Conservation (phyloP, 495 filamentous ascomycete species). For the Clavariopsis aquatica region DNA sequence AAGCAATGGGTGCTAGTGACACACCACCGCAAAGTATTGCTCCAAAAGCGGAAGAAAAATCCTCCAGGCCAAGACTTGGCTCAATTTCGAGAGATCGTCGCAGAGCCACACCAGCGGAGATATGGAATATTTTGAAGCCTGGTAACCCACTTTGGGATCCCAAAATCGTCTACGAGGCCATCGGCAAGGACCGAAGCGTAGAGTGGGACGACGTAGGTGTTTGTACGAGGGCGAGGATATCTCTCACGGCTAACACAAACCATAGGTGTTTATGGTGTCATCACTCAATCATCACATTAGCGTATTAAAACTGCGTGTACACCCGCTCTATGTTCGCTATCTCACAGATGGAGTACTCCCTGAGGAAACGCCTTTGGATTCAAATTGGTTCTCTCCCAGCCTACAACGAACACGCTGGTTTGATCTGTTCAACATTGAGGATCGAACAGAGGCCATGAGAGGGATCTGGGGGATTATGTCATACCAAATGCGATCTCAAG, state of each 20-base stretch:
- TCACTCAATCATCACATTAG: conserved; percentile 80
- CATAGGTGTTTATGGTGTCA: conserved; percentile 78
- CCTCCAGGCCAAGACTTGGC: conserved; percentile 7
- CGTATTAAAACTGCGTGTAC: conserved; percentile 73
- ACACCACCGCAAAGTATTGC: conserved; percentile 39
- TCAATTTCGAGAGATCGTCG: conserved; percentile 19
- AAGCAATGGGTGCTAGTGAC: conserved; percentile 49
- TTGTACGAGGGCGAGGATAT: not conserved
- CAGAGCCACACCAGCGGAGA: conserved; percentile 37
- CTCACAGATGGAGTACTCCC: conserved; percentile 45
- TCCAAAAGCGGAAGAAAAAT: conserved; percentile 37
- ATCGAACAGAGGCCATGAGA: conserved; percentile 70
- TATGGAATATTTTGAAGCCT: conserved; percentile 45
- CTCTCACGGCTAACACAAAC: conserved; percentile 1
- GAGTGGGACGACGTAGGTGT: conserved; percentile 59
- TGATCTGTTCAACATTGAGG: conserved; percentile 67
- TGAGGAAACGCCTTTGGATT: conserved; percentile 19
- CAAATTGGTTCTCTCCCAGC: conserved; percentile 48
- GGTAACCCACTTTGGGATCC: conserved; percentile 66
- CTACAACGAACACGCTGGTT: conserved; percentile 75
- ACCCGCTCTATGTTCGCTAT: conserved; percentile 61
- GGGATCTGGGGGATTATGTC: conserved; percentile 75
- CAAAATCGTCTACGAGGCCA: conserved; percentile 68
- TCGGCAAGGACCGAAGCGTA: conserved; percentile 60
- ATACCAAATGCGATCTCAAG: conserved; percentile 61